Base-by-base conservation (phyloP, 352 stramenopile species). In the Pseudoperonospora humuli region DNA sequence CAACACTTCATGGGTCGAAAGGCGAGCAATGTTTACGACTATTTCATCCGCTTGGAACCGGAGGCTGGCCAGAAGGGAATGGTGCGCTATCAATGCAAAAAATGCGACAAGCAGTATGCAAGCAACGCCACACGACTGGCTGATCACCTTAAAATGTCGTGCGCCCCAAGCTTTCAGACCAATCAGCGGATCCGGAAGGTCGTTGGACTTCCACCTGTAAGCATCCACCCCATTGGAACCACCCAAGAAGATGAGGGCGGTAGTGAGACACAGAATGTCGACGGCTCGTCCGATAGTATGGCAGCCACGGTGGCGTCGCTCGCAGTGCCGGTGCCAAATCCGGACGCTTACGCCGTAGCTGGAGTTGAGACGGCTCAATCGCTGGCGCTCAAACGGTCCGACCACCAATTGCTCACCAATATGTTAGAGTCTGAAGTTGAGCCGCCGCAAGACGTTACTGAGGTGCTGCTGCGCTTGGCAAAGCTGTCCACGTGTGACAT, bases 21-120 rank as follows among this genome's bases (percentile, higher is more conserved):
- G 42, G 74, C 75, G 19, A 88, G 75, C 59, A 91, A 91, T 63
- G 79, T 91, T 47, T 88, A 91, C 52, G 79, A 91, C 61, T 87
- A 81, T 60, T 91, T 88, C 54, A 66, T 68, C 45, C 75, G 79
- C 42, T 50, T 91, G 9, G 79, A 91, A 47, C 67, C 79, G 7
- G 44, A 61, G 44, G 15, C 65, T 2, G 72, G 82, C 42, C 64
- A 64, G 43, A 88, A 87, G 47, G 70, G 72, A 2, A 61, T 87
- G 56, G 74, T 86, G 57, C 79, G 79, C 50, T 91, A 86, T 58
- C 74, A 87, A 62, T 91, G 79, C 74, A 87, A 88, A 57, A 88
- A 88, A 59, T 91, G 79, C 54, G 62, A 84, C 54, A 91, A 91
- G 57, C 75, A 91, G 63, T 91, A 91, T 43, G 79, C 79, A 33